These are phyloP conservation scores for Adansonia grandidieri DNA, from an alignment of 441 rosid species.

Conservation along the genomic window DNA sequence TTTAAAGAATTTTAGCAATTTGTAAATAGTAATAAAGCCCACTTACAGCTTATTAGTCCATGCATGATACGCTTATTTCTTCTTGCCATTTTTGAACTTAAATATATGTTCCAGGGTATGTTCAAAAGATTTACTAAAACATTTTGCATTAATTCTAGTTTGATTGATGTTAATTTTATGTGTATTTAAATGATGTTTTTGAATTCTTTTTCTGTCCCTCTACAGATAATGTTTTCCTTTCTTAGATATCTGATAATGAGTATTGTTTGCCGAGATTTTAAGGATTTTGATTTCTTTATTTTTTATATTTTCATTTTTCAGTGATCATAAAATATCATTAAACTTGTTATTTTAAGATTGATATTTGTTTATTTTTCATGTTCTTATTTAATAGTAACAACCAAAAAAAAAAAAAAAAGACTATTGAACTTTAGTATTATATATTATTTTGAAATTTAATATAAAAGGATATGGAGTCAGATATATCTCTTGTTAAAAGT, in stretches of 20 bases:
- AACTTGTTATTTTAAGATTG: not conserved
- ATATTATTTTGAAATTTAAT: not conserved
- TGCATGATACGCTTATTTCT: not conserved
- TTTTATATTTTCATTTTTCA: not conserved
- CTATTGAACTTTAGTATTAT: not conserved
- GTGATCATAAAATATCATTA: not conserved
- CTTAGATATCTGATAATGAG: not conserved
- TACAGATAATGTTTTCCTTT: not conserved
- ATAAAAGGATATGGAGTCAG: not conserved
- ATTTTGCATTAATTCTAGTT: not conserved
- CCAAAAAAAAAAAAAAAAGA: not conserved
- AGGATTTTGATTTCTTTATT: not conserved
- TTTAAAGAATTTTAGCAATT: not conserved
- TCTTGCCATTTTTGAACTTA: not conserved
- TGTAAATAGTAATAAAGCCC: not conserved
- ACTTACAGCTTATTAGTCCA: not conserved
- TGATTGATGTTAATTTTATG: constrained; percentile 1
- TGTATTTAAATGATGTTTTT: not conserved
- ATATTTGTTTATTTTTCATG: not conserved
- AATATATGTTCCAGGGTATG: not conserved
- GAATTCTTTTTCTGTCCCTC: not conserved
- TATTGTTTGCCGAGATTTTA: not conserved
- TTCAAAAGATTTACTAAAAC: not conserved
- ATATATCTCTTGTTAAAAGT: not conserved
- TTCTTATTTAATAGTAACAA: not conserved